Evolutionary conservation across 2,329 filamentous ascomycete species (phyloP), one percentile per base, ranked within the genome.

Genomic region (Aspergillus calidoustus): DNA sequence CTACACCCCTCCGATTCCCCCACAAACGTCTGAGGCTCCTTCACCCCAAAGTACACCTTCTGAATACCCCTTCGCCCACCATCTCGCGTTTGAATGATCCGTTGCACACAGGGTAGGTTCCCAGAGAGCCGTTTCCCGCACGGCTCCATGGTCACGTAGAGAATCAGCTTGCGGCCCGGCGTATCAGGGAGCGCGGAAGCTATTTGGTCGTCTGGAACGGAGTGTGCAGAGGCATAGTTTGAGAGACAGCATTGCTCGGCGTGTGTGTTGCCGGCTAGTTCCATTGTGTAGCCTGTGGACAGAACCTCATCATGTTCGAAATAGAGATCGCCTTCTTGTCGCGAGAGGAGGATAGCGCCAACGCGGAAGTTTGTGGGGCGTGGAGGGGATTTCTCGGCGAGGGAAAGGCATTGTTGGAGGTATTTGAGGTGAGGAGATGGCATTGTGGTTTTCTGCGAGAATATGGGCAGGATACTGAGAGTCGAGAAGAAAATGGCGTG

Each of bases 301-400:
- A 96, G 82, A 61, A 96, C 81, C 28, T 79, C 74, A 68, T 87
- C 77, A 28, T 76, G 68, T 23, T 63, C 50, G 9, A 63, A 68
- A 49, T 60, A 64, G 50, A 66, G 53, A 51, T 75, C 69, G 54
- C 65, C 58, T 43, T 73, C 67, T 63, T 70, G 68, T 53, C 74
- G 72, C 57, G 72, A 74, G 61, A 95, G 84, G 44, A 98, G 83
- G n/a, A 97, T 77, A n/a, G 95, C 95, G 47, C 95, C 95, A 23
- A 99, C 93, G 62, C 94, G 88, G 81, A 93, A 99, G 77, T 98
- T 98, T 55, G 92, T 93, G 2, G 93, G 90, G 71, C 90, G 93
- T 30, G 92, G 92, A 2, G 92, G 91, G 11, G 93, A 96, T 66
- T 90, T 85, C 41, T 85, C 83, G 13, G 95, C 93, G 65, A 93